Percentiles rank a stretch among this genome's conserved stretches.
These are phyloP conservation scores for Mikania micrantha DNA, from an alignment of 129 eudicot species.

Conservation along the genomic window DNA sequence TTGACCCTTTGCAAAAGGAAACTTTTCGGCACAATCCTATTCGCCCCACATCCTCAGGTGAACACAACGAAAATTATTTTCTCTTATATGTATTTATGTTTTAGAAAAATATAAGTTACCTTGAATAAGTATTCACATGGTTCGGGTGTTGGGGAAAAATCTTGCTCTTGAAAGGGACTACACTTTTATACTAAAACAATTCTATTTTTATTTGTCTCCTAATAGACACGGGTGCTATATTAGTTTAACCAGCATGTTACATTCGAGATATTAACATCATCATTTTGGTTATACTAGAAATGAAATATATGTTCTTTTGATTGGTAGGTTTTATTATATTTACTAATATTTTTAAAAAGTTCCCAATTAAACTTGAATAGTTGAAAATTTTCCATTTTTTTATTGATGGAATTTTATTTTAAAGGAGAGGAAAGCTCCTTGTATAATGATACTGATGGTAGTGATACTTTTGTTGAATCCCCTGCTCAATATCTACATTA, in stretches of 20 bases:
- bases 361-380: not conserved
- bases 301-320: not conserved
- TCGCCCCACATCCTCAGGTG: slow-evolving; percentile 67
- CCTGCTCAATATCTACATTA: slow-evolving; percentile 39
- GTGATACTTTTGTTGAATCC: slow-evolving; percentile 45
- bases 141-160: not conserved
- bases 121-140: not conserved
- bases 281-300: not conserved
- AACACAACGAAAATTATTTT: not conserved
- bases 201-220: not conserved
- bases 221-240: not conserved
- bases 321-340: not conserved
- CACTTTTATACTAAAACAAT: not conserved
- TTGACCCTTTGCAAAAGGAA: slow-evolving; percentile 57
- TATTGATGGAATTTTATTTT: slow-evolving; percentile 7
- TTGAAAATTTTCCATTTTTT: not conserved
- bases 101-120: not conserved
- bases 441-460: slow-evolving; percentile 51
- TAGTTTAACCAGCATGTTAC: not conserved
- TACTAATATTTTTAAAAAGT: not conserved
- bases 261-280: not conserved
- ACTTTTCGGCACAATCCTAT: slow-evolving; percentile 33
- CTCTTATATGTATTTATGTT: not conserved
- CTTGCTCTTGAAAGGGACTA: not conserved
- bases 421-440: slow-evolving; percentile 59